Evolutionary conservation across 2,329 filamentous ascomycete genomes (phyloP).

Genomic region (Ascochyta pisi): DNA sequence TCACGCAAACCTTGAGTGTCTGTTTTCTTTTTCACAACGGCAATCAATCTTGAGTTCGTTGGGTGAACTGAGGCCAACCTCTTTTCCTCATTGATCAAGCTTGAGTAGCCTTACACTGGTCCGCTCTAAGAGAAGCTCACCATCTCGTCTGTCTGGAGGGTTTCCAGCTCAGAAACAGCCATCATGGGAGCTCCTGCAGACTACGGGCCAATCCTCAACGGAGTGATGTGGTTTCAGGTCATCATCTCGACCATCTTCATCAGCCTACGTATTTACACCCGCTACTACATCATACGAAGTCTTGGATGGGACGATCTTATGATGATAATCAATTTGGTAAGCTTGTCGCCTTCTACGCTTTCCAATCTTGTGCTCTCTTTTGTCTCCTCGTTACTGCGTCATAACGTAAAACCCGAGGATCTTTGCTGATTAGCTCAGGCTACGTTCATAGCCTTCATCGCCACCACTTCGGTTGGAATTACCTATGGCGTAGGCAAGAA

Average conservation of each 20-base stretch:
- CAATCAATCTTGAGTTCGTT: too few relatives aligned
- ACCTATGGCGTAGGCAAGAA: slow-evolving; percentile 38
- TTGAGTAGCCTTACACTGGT: not conserved
- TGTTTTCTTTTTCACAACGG: not conserved
- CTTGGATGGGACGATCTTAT: slow-evolving; percentile 41
- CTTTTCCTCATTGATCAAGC: not conserved
- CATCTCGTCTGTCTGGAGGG: not conserved
- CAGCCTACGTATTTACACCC: slow-evolving; percentile 36
- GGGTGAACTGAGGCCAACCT: not conserved
- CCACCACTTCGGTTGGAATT: slow-evolving; percentile 33
- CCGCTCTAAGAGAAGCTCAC: not conserved
- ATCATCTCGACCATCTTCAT: slow-evolving; percentile 34
- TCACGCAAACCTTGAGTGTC: not conserved
- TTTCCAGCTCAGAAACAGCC: not conserved
- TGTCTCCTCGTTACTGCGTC: not conserved
- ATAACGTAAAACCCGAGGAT: not conserved
- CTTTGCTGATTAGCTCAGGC: slow-evolving; percentile 15
- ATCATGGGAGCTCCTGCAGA: slow-evolving; percentile 32
- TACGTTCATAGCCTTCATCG: slow-evolving; percentile 36
- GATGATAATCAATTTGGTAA: slow-evolving; percentile 38
- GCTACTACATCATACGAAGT: slow-evolving; percentile 35
- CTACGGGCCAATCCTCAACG: slow-evolving; percentile 33
- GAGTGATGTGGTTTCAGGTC: slow-evolving; percentile 43
- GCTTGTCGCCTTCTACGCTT: not conserved
- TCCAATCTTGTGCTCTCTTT: not conserved